These are phyloP conservation scores for Aspergillus haitiensis DNA, from an alignment of 495 filamentous ascomycete species.

Conservation along the genomic window DNA sequence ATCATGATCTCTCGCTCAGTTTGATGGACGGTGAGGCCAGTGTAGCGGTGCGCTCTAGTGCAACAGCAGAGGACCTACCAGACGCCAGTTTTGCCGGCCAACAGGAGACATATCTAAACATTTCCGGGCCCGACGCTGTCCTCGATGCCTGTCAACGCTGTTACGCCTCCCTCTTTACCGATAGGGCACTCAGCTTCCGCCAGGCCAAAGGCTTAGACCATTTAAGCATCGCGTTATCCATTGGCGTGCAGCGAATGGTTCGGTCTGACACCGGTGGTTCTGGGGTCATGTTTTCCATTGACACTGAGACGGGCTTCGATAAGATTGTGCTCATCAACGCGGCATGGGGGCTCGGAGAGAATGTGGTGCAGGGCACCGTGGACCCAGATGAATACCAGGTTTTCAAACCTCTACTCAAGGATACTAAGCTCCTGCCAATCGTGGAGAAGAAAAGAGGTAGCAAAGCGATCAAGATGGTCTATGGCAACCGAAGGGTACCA, in stretches of 20 bases:
- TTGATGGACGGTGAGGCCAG: constrained; percentile 29
- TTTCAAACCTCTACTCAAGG: constrained; percentile 30
- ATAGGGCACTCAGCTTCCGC: constrained; percentile 38
- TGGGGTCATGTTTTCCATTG: constrained; percentile 42
- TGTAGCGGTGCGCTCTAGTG: constrained; percentile 41
- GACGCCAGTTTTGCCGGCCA: constrained; percentile 42
- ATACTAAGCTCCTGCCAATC: constrained; percentile 12
- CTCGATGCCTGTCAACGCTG: constrained; percentile 35
- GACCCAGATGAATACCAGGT: constrained; percentile 42
- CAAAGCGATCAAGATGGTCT: constrained; percentile 23
- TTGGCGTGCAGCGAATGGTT: constrained; percentile 41
- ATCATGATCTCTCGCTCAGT: constrained; percentile 7
- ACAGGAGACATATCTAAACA: constrained; percentile 36
- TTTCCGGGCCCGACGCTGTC: constrained; percentile 19
- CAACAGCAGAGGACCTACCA: constrained; percentile 40
- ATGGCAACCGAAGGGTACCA: constrained; percentile 19
- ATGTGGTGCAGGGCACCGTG: constrained; percentile 38
- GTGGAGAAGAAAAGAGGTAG: constrained; percentile 22
- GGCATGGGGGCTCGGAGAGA: constrained; percentile 41
- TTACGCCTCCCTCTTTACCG: constrained; percentile 39
- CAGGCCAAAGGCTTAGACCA: constrained; percentile 38
- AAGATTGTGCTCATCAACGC: constrained; percentile 40
- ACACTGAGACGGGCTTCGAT: constrained; percentile 39
- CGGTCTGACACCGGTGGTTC: constrained; percentile 35
- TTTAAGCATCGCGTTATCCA: constrained; percentile 32